phyloP scores from a whole-genome alignment of 495 filamentous ascomycete species.

The Aeminium ludgeri region DNA sequence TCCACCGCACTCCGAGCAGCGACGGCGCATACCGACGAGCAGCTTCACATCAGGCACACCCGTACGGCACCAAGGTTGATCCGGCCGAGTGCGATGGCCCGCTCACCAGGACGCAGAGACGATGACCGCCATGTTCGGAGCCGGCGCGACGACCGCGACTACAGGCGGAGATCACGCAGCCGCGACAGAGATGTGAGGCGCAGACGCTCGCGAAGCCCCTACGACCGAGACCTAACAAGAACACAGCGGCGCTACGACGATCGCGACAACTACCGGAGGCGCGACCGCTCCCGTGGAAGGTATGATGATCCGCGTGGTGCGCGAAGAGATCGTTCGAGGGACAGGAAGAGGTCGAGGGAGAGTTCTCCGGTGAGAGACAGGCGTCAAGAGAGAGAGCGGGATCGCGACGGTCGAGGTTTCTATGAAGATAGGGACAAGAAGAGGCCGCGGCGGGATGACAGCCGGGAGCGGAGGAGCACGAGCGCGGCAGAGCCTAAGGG shows the following conservation, averaged over 20 bases:
- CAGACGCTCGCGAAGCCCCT: constrained; percentile 3
- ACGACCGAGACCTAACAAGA: constrained; percentile 6
- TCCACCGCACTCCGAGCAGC: no score
- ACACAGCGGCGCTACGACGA: constrained; percentile 7
- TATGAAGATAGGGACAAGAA: constrained; percentile 14
- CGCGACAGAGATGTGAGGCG: constrained; percentile 8
- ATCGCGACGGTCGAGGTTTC: constrained; percentile 10
- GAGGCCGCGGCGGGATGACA: constrained; percentile 8
- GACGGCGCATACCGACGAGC: no score
- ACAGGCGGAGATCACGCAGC: constrained; percentile 7
- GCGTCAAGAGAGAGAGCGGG: constrained; percentile 1
- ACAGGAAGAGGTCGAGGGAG: constrained; percentile 12
- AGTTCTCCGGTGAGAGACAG: constrained; percentile 15
- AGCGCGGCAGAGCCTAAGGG: constrained; percentile 3
- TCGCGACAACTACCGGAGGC: constrained; percentile 1
- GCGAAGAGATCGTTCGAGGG: constrained; percentile 3
- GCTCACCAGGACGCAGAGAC: constrained; percentile 16
- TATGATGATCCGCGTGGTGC: constrained; percentile 5
- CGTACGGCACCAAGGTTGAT: no score
- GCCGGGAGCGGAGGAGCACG: constrained; percentile 4
- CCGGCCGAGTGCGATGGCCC: constrained; percentile 6
- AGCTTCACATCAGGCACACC: no score
- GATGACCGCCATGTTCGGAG: constrained; percentile 3
- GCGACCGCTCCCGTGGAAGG: constrained; percentile 12
- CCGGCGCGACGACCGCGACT: constrained; percentile 3